phyloP scores from a whole-genome alignment of 495 filamentous ascomycete genomes.

The Parachaetomium inaequale region DNA sequence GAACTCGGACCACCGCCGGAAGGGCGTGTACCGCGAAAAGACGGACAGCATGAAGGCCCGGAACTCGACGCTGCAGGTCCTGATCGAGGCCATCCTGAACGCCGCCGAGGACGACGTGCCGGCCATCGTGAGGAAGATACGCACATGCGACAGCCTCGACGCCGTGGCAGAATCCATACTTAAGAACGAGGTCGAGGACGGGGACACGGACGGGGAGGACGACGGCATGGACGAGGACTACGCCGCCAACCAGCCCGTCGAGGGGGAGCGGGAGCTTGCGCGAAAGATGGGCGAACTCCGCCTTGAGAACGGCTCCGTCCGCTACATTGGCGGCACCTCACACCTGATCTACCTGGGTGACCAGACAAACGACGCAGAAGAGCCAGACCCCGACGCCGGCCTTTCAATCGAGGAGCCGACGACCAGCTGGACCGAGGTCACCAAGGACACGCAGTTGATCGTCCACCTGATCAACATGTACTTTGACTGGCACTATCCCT shows the following conservation, averaged over 20 bases:
- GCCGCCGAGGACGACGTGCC: constrained; percentile 78
- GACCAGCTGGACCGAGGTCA: constrained; percentile 83
- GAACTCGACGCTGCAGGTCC: constrained; percentile 83
- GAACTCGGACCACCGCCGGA: constrained; percentile 90
- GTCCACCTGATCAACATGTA: constrained; percentile 94
- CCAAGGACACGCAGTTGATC: constrained; percentile 71
- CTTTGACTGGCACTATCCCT: constrained; percentile 97
- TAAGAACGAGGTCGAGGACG: constrained; percentile 40
- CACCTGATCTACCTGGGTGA: constrained; percentile 79
- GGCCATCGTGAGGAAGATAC: constrained; percentile 77
- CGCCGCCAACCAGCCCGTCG: constrained; percentile 44
- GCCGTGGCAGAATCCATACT: constrained; percentile 79
- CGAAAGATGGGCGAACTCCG: constrained; percentile 90
- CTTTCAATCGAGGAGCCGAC: constrained; percentile 58
- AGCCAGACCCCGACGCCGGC: constrained; percentile 50
- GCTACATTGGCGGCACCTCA: constrained; percentile 92
- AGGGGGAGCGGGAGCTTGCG: constrained; percentile 82
- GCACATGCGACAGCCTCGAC: constrained; percentile 88
- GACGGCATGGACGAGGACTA: constrained; percentile 35
- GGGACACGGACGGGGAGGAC: constrained; percentile 26
- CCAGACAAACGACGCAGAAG: constrained; percentile 48
- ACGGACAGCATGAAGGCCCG: constrained; percentile 82
- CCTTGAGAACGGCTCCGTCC: constrained; percentile 82
- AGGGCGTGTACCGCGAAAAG: constrained; percentile 95
- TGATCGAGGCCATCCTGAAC: constrained; percentile 91